A percentile compares a stretch with the other conserved stretches of the same genome.
Conservation (phyloP, 768 basidiomycete genomes). For the Phylloporus sp. region DNA sequence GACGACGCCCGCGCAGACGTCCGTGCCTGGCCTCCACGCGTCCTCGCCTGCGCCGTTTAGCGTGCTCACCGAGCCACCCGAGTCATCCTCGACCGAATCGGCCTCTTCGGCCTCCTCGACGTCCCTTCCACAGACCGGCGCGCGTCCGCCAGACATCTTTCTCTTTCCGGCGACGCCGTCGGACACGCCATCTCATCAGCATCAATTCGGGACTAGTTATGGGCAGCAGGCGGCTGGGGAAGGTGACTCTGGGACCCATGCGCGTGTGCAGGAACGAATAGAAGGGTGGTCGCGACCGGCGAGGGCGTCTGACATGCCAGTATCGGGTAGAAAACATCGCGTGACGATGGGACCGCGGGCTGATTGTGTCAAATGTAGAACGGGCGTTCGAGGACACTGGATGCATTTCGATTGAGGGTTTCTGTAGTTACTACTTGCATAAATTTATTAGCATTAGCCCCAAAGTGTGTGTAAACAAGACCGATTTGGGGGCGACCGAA, state of each 20-base stretch:
- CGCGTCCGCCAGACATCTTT: slow-evolving; percentile 26
- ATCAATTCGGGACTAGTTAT: slow-evolving; percentile 4
- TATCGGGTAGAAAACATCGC: slow-evolving; percentile 36
- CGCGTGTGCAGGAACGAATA: slow-evolving; percentile 9
- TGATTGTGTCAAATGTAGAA: slow-evolving; percentile 62
- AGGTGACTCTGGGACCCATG: neutral
- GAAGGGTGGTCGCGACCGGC: slow-evolving; percentile 16
- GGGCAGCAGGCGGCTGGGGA: slow-evolving; percentile 5
- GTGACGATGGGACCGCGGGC: slow-evolving; percentile 69
- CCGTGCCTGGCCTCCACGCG: slow-evolving; percentile 1
- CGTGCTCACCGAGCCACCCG: slow-evolving; percentile 20
- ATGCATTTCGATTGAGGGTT: slow-evolving; percentile 55
- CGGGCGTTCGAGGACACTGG: slow-evolving; percentile 66
- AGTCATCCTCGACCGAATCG: slow-evolving; percentile 21
- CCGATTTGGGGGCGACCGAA: slow-evolving; percentile 6
- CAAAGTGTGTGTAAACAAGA: no score
- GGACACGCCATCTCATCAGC: slow-evolving; percentile 16
- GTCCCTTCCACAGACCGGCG: neutral
- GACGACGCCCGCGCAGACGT: slow-evolving; percentile 6
- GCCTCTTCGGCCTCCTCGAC: slow-evolving; percentile 13
- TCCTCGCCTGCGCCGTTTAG: slow-evolving; percentile 24
- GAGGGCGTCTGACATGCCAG: slow-evolving; percentile 10
- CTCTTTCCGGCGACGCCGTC: slow-evolving; percentile 26
- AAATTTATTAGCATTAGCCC: no score
- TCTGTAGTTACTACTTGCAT: no score